Base-by-base conservation (phyloP, 169 alveolate genomes). In the Cryptosporidium parvum region DNA sequence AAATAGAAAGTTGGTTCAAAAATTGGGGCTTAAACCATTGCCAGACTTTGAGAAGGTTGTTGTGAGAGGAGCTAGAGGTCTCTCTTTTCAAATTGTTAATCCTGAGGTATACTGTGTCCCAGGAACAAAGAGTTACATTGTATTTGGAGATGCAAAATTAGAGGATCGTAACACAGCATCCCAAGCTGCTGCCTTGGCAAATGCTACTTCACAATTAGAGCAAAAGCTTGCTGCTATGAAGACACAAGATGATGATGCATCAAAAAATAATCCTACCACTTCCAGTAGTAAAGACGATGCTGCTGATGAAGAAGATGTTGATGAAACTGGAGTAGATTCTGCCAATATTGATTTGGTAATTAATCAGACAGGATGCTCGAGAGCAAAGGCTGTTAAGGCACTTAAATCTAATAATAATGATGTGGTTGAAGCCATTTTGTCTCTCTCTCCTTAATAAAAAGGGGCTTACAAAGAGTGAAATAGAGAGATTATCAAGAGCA, bases 311-410 rank as follows among this genome's bases (percentile, higher is more conserved):
- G 93, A 80, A 35, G 96, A 93, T 61, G 91, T 92, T 2, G 96
- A 94, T 62, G 97, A 94, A 84, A 93, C 94, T n/a, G 97, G 97
- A 33, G 94, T 96, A 21, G 94, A 95, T 51, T 91, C 96, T 26
- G 92, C 91, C 58, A 94, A 94, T 75, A 94, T 96, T 51, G 95
- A 94, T 52, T 91, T 94, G 94, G 97, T 96, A 35, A 94, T 96
- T 94, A 85, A 92, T 48, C 97, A 96, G 91, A 93, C 95, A 59
- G 89, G 92, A 69, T 95, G 97, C 91, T 70, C 96, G 51, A 91
- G 97, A 70, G 92, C 92, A 35, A 85, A 92, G 56, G 98, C 98
- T 21, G 95, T 95, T 39, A 86, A 91, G 84, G 98, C 97, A 5
- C 93, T 96, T 6, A 91, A 93, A 85, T 93, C 91, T 21, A 84